Evolutionary conservation across 2,329 filamentous ascomycete genomes (phyloP).

Genomic region (Mollisiaceae sp.): DNA sequence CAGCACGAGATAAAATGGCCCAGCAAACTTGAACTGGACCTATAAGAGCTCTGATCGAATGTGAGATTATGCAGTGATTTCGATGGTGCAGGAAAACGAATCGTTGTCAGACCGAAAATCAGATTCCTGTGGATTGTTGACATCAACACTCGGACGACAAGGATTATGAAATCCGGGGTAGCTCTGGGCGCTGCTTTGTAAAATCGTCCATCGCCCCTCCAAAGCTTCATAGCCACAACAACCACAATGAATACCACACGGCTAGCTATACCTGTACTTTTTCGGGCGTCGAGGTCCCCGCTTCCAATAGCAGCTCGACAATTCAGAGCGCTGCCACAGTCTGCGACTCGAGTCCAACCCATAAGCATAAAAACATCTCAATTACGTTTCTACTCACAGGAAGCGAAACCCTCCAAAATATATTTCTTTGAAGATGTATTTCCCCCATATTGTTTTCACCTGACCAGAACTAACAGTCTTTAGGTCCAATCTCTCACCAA

Average conservation of each 20-base stretch:
- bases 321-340: constrained; percentile 17
- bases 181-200: constrained; percentile 12
- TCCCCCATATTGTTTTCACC: background rate
- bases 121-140: background rate
- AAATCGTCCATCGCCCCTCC: constrained; percentile 1
- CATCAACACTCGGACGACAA: constrained; percentile 9
- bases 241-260: constrained; percentile 31
- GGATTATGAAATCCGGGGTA: constrained; percentile 29
- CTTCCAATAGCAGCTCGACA: constrained; percentile 19
- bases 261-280: constrained; percentile 23
- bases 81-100: background rate
- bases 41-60: background rate
- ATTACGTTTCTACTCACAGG: constrained; percentile 31
- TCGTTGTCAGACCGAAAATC: too few relatives aligned
- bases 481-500: constrained; percentile 49
- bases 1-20: too few relatives aligned
- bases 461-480: constrained; percentile 10
- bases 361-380: constrained; percentile 6
- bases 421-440: constrained; percentile 55
- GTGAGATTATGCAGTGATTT: background rate
- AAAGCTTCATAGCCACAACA: constrained; percentile 10
- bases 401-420: constrained; percentile 44
- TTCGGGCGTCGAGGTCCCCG: constrained; percentile 27
- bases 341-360: constrained; percentile 10
- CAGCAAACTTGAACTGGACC: background rate